Evolutionary conservation across 129 eudicot genomes (phyloP), one percentile per base, ranked within the genome.

Genomic region (Arctium lappa): DNA sequence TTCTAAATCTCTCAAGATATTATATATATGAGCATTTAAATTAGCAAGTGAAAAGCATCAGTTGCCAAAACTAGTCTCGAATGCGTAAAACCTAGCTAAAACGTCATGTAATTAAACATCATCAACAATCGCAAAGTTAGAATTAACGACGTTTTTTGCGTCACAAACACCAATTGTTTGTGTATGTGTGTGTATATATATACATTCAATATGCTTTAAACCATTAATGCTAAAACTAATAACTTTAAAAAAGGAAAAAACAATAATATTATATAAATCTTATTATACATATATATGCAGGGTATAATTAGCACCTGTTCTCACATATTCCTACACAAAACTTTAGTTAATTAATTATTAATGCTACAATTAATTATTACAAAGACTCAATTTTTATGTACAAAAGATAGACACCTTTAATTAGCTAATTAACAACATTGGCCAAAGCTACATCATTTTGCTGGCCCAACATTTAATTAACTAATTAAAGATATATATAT

Each of bases 401-500:
- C 86, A 84, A 80, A 22, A 85, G 86, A 87, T 87, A 81, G 91
- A 78, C 80, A 84, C 76, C 84, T 84, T 84, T 79, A 84, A 46
- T 33, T 33, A 33, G 36, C 36, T 33, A 33, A 33, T 42, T 10
- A 79, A 56, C 15, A 73, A 60, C 84, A 84, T 84, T 75, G 82
- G 87, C 89, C 87, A 77, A 88, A 87, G 91, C 85, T 90, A 87
- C 89, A 90, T 88, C 91, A 90, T 87, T 63, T 84, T 84, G 89
- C 87, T 88, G 90, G 88, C 87, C 91, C 86, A 83, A 74, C 87
- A 86, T 84, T 84, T 73, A 16, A 16, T 78, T 84, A 78, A 84
- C 78, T 73, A 16, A 56, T 78, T 84, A 78, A 84, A 84, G 79
- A 72, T 83, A 77, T 82, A 77, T 78, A 83, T 44, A 8, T 44